A percentile compares a stretch with the other conserved stretches of the same genome.
Evolutionary conservation across 1,139 yeast species (phyloP).

Genomic region (Pneumocystis canis): DNA sequence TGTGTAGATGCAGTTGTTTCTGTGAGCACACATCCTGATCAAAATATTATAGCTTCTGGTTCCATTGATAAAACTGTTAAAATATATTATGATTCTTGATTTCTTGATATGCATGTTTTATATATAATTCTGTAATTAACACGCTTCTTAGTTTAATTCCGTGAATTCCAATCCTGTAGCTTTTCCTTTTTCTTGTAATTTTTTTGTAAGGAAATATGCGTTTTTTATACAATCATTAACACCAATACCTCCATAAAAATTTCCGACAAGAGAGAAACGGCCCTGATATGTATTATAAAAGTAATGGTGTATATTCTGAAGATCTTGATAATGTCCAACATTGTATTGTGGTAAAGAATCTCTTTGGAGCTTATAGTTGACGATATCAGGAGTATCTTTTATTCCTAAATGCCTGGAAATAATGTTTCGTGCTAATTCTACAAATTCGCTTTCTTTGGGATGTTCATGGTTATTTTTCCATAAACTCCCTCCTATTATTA

Average conservation of each 20-base stretch:
- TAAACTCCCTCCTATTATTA: slow-evolving; percentile 82
- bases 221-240: slow-evolving; percentile 16
- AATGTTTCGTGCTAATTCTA: slow-evolving; percentile 34
- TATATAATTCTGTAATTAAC: neutral
- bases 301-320: slow-evolving; percentile 26
- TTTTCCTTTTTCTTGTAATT: neutral
- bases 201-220: slow-evolving; percentile 9
- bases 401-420: slow-evolving; percentile 30
- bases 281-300: slow-evolving; percentile 13
- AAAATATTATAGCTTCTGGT: slow-evolving; percentile 31
- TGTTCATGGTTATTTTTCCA: slow-evolving; percentile 28
- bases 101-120: neutral
- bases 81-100: slow-evolving; percentile 21
- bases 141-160: neutral
- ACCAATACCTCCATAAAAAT: slow-evolving; percentile 17
- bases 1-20: slow-evolving; percentile 26
- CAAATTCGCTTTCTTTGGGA: slow-evolving; percentile 35
- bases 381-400: slow-evolving; percentile 18
- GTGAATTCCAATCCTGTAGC: neutral
- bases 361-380: slow-evolving; percentile 26
- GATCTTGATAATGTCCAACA: slow-evolving; percentile 50
- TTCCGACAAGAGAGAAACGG: slow-evolving; percentile 16
- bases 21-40: slow-evolving; percentile 22
- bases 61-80: slow-evolving; percentile 30
- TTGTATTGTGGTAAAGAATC: slow-evolving; percentile 71